A percentile compares a stretch with the other conserved stretches of the same genome.
phyloP scores from a whole-genome alignment of 2,329 filamentous ascomycete species.

The Colletotrichum plurivorum region DNA sequence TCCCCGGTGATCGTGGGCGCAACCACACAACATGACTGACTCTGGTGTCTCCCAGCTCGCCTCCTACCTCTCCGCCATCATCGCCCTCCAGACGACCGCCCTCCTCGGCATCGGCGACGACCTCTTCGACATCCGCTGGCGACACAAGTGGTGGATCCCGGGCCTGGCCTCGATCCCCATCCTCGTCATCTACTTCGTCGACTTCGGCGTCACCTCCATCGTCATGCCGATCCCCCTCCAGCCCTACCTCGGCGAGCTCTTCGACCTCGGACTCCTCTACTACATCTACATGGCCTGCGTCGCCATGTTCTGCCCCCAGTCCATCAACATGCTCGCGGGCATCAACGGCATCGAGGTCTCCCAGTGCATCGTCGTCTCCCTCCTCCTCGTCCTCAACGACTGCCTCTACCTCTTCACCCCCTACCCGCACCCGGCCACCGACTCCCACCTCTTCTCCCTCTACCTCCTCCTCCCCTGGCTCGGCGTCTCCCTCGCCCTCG shows the following conservation, averaged over 20 bases:
- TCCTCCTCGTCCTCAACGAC: conserved; percentile 89
- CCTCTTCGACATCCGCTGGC: conserved; percentile 97
- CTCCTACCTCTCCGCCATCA: conserved; percentile 93
- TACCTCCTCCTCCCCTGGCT: conserved; percentile 96
- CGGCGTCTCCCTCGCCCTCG: conserved; percentile 88
- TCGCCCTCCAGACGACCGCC: conserved; percentile 91
- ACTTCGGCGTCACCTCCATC: conserved; percentile 96
- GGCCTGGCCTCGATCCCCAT: conserved; percentile 94
- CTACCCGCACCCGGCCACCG: conserved; percentile 92
- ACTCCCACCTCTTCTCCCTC: conserved; percentile 95
- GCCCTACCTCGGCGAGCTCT: conserved; percentile 85
- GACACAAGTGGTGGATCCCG: conserved; percentile 98
- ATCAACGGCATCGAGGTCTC: conserved; percentile 98
- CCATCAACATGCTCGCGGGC: conserved; percentile 99
- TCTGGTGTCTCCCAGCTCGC: conserved; percentile 74
- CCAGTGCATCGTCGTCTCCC: conserved; percentile 91
- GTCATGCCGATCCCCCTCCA: conserved; percentile 90
- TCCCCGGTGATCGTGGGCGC: not conserved
- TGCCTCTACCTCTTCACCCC: conserved; percentile 86
- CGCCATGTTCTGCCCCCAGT: conserved; percentile 97
- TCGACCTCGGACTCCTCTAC: conserved; percentile 88
- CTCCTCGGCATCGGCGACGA: conserved; percentile 96
- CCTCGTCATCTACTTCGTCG: conserved; percentile 97
- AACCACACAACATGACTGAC: not conserved
- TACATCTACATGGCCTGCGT: conserved; percentile 97